Base-by-base conservation (phyloP, 2,329 filamentous ascomycete species). In the Pseudopithomyces maydicus region DNA sequence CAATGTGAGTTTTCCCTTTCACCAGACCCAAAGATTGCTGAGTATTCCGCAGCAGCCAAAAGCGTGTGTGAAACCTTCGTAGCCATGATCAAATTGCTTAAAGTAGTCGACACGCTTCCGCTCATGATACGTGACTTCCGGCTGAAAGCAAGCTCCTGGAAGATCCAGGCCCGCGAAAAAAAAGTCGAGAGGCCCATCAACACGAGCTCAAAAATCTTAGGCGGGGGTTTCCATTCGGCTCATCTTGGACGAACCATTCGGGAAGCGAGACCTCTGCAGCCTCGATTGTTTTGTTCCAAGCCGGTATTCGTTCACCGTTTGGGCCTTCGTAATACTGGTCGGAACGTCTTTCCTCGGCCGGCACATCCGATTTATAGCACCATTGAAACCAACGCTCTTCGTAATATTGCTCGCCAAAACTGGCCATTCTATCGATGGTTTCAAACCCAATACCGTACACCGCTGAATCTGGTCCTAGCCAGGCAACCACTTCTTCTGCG, bases 401-500 rank as follows among this genome's bases (percentile, higher is more conserved):
- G 15, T n/a, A 36, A 36, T 47, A 22, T 26, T 35, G 11, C 5
- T 26, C 35, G 5, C 44, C 44, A 22, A 47, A 47, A 20, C 7
- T 29, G 3, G 44, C 44, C n/a, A 47, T 26, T 20, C 44, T 12
- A 26, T 47, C 44, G 7, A 47, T 12, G 17, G 35, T 32, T 6
- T 47, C 11, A 19, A 47, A 47, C 3, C 44, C 32, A 20, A 20
- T 11, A 17, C 44, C 44, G 14, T 47, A 47, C 6, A 36, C 12
- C n/a, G 19, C 10, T 20, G 47, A 39, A 22, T 43, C 42, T 17
- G 49, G 29, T 0, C 75, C 76, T 20, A 56, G 41, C 54, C 47
- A 56, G 4, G 39, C 46, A 17, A 41, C 26, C 7, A 56, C 41
- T 29, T 46, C 20, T 14, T 45, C 46, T 10, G 46, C 46, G 12